These are phyloP conservation scores for Penicillium sp. DNA, from an alignment of 2,329 filamentous ascomycete species.

Conservation along the genomic window DNA sequence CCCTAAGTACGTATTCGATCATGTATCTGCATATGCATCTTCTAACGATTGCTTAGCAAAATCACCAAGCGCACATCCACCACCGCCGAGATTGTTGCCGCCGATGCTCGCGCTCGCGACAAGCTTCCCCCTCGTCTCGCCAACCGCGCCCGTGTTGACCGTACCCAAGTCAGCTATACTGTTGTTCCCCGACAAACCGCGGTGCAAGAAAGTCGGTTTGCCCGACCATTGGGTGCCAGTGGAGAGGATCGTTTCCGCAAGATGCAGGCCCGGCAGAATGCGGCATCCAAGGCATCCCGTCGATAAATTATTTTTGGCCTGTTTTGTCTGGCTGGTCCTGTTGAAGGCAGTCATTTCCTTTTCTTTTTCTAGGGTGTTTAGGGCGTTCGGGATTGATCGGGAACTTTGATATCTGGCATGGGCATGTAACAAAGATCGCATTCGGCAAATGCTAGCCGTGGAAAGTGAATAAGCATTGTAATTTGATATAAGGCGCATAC, in stretches of 20 bases:
- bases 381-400: conserved; percentile 26
- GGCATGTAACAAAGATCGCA: conserved; percentile 18
- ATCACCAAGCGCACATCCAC: conserved; percentile 33
- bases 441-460: conserved; percentile 13
- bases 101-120: conserved; percentile 53
- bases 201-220: conserved; percentile 46
- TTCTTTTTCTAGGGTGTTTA: conserved; percentile 13
- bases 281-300: conserved; percentile 41
- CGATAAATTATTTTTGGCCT: conserved; percentile 24
- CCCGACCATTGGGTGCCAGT: conserved; percentile 47
- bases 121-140: conserved; percentile 54
- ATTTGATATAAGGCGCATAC: not conserved
- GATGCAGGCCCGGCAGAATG: conserved; percentile 51
- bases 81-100: conserved; percentile 42
- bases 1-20: conserved; percentile 46
- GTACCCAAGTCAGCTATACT: conserved; percentile 61
- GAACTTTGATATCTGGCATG: conserved; percentile 14
- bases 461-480: conserved; percentile 10
- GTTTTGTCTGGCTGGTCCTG: not conserved
- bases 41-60: conserved; percentile 33
- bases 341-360: not conserved
- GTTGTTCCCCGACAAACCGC: conserved; percentile 62
- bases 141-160: conserved; percentile 61
- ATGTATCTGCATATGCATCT: not conserved
- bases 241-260: conserved; percentile 51